phyloP scores from a whole-genome alignment of 345 rosid species.

The Sisymbrium altissimum region DNA sequence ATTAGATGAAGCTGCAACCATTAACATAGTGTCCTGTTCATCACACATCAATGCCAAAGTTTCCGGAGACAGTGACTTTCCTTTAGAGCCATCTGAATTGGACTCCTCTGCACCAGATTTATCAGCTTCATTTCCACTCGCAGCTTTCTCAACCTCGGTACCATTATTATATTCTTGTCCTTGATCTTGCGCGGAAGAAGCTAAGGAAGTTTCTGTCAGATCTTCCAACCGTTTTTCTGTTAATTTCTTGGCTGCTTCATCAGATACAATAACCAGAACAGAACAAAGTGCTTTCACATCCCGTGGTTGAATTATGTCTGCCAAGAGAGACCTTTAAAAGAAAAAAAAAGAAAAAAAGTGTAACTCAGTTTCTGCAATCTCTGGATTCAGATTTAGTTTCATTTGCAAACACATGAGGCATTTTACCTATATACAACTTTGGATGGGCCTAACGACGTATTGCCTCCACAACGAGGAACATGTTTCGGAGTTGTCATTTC shows the following conservation, averaged over 20 bases:
- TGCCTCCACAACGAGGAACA: constrained; percentile 43
- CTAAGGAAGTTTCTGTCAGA: constrained; percentile 17
- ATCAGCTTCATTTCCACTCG: constrained; percentile 51
- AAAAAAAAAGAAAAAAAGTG: background rate
- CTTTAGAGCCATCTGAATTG: constrained; percentile 53
- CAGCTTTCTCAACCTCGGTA: constrained; percentile 41
- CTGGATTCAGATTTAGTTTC: background rate
- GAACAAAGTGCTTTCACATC: constrained; percentile 97
- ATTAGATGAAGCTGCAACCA: constrained; percentile 56
- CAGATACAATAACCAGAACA: constrained; percentile 67
- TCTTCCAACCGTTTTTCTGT: constrained; percentile 34
- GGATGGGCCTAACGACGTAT: constrained; percentile 48
- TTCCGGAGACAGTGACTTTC: constrained; percentile 87
- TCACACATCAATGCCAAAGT: constrained; percentile 98
- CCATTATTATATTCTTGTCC: constrained; percentile 52
- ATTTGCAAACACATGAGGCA: background rate
- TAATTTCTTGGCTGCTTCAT: constrained; percentile 62
- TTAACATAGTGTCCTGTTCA: constrained; percentile 84
- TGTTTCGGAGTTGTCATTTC: constrained; percentile 40
- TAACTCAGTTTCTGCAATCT: constrained; percentile 14
- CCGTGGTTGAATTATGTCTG: constrained; percentile 79
- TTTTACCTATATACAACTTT: constrained; percentile 77
- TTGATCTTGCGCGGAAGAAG: constrained; percentile 29
- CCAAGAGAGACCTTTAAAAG: constrained; percentile 81
- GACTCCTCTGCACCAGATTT: constrained; percentile 46